Base-by-base conservation (phyloP, 176 grass and related monocot species). In the Musa schizocarpa region DNA sequence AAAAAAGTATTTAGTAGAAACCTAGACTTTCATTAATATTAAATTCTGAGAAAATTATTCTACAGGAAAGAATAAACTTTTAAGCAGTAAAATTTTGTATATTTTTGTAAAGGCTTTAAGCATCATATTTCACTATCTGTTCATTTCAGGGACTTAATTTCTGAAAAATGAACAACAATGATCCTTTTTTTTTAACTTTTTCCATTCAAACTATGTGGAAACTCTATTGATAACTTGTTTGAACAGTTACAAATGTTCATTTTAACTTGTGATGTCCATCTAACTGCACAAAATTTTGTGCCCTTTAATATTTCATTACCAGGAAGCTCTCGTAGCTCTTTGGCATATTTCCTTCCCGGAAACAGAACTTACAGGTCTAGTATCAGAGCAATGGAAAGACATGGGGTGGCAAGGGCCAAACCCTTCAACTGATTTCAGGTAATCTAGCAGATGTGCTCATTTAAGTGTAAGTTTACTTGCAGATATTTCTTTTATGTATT, bases 401-500 rank as follows among this genome's bases (percentile, higher is more conserved):
- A 93, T 98, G 86, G 90, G 90, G 9, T 98, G 90, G 94, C 94
- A 93, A 82, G 90, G 88, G 23, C 65, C 81, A 62, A 91, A 98
- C 65, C 94, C 94, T 50, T 83, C 86, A 0, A 98, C 94, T 59
- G 94, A 98, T 83, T 98, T 93, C 82, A 98, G 90, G 94, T 93
- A 77, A 25, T 23, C 69, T 11, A 34, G 27, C 13, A 72, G 54
- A 70, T 11, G 2, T 72, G 61, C 13, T 69, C 50, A 34, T 69
- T 69, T 50, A 17, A 12, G 34, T 69, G 16, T 34, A 29, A 11
- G 27, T 27, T 66, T 13, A 66, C 21, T 34, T 66, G 24, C 22
- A 67, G 13, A 67, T 75, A 50, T 59, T 79, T 74, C 73, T 58
- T 59, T 58, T 69, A 65, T 54, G 13, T 70, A 52, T 8, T 59